Evolutionary conservation across 805 yeast species (phyloP), one percentile per base, ranked within the genome.

Genomic region (Yarrowia sp.): DNA sequence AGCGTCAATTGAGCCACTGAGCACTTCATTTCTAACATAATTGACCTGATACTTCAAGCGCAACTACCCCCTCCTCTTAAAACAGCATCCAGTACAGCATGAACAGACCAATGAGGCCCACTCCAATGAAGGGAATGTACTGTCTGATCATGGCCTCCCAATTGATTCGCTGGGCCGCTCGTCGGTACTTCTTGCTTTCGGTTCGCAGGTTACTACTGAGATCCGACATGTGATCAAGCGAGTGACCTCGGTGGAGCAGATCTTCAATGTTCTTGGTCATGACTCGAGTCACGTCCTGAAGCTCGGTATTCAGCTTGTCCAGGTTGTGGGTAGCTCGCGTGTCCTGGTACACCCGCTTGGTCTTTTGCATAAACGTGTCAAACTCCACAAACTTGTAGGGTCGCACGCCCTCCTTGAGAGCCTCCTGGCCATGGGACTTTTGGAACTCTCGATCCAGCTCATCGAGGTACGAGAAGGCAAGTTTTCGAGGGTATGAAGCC

Each of bases 231-330:
- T 79, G 74, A 78, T 95, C 98, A 72, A 95, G 83, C 8, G 93
- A 89, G 77, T 95, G 98, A 12, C 99, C 99, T 75, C 99, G 85
- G 78, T 94, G 93, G 46, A 95, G 83, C 72, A 95, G 82, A 78
- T 95, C 99, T 78, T 95, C 98, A 70, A 95, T 95, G 78, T 95
- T 95, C 75, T 94, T 94, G 70, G 97, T 92, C 97, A 95, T 91
- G 69, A 95, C 96, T 72, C 91, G 87, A 74, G 94, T 92, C 58
- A 95, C 99, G 75, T 96, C 99, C 63, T 90, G 92, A 72, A 95
- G 82, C 73, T 95, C 99, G 59, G 86, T 85, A 78, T 94, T 93
- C 72, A 94, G 81, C 76, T 87, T 88, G 79, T 94, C 98, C 74
- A 95, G 81, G 74, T 93, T 93, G 52, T 89, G 88, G 70, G 92